phyloP scores from a whole-genome alignment of 163 green algal genomes.

The Scenedesmus sp. region DNA sequence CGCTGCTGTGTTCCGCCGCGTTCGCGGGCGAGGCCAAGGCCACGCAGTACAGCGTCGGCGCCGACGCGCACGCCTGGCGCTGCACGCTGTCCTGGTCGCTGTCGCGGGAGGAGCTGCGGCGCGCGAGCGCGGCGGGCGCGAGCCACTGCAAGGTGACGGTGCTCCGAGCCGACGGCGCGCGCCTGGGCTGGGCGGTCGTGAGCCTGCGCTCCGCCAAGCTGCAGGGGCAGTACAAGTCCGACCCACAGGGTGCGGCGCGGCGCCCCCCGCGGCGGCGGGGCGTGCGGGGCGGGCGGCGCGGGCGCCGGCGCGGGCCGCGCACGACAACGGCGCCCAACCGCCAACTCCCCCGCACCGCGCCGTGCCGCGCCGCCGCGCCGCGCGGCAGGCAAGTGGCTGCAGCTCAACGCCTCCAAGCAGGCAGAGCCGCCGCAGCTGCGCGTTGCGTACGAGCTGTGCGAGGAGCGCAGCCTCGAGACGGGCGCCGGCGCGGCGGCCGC shows the following conservation, averaged over 20 bases:
- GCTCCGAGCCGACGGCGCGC: constrained; percentile 50
- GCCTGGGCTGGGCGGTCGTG: constrained; percentile 64
- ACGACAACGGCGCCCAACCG: no score
- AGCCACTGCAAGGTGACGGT: constrained; percentile 55
- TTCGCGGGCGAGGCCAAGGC: constrained; percentile 53
- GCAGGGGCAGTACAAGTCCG: constrained; percentile 56
- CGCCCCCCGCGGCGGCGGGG: no score
- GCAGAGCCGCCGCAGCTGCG: constrained; percentile 28
- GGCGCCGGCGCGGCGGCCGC: no score
- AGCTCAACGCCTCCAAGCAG: constrained; percentile 35
- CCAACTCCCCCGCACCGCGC: no score
- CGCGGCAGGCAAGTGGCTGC: constrained; percentile 39
- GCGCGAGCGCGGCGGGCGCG: constrained; percentile 25
- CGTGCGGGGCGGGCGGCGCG: no score
- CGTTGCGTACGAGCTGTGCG: not conserved
- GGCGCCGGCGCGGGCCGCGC: no score
- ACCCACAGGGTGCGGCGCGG: constrained; percentile 43
- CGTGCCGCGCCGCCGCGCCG: no score
- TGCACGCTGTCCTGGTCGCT: constrained; percentile 50
- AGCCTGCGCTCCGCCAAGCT: constrained; percentile 63
- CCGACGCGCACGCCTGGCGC: constrained; percentile 55
- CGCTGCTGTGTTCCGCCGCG: constrained; percentile 43
- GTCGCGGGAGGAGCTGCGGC: constrained; percentile 47
- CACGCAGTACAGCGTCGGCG: constrained; percentile 51
- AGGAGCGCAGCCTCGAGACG: constrained; percentile 8